phyloP scores from a whole-genome alignment of 2,329 filamentous ascomycete genomes.

The Aspergillus tubingensis region DNA sequence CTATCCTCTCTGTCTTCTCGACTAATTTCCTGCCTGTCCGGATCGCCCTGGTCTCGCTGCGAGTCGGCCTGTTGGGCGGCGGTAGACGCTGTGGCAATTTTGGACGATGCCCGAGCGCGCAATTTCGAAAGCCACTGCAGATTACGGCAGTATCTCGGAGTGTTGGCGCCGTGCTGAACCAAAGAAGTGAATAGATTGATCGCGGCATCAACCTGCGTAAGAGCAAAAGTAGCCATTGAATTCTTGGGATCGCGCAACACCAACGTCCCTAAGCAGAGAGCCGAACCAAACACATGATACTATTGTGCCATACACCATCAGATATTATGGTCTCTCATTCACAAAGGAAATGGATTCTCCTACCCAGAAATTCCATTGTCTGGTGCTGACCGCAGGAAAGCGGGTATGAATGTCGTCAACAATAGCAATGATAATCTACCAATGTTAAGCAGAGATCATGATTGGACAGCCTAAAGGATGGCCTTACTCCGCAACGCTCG shows the following conservation, averaged over 20 bases:
- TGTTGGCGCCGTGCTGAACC: conserved; percentile 3
- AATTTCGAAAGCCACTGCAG: not conserved
- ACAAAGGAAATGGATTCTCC: not conserved
- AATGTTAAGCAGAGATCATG: not conserved
- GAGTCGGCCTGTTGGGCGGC: too few relatives aligned
- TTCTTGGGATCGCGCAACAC: conserved; percentile 2
- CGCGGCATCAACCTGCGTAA: not conserved
- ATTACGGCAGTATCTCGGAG: conserved; percentile 1
- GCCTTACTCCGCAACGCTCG: conserved; percentile 1
- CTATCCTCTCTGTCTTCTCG: not conserved
- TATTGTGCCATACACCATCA: not conserved
- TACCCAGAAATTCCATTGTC: conserved; percentile 8
- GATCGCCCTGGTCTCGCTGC: not conserved
- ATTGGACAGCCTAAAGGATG: not conserved
- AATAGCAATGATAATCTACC: conserved; percentile 3
- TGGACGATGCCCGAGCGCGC: not conserved
- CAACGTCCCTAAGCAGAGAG: conserved; percentile 1
- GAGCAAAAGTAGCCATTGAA: not conserved
- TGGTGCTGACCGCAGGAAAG: conserved; percentile 1
- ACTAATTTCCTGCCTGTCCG: not conserved
- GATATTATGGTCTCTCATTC: not conserved
- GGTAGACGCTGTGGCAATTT: not conserved
- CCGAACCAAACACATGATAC: conserved; percentile 1
- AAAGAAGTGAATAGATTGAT: conserved; percentile 5
- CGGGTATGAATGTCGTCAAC: conserved; percentile 4